A percentile compares a stretch with the other conserved stretches of the same genome.
Conservation (phyloP, 345 rosid genomes). For the Citrus australasica region DNA sequence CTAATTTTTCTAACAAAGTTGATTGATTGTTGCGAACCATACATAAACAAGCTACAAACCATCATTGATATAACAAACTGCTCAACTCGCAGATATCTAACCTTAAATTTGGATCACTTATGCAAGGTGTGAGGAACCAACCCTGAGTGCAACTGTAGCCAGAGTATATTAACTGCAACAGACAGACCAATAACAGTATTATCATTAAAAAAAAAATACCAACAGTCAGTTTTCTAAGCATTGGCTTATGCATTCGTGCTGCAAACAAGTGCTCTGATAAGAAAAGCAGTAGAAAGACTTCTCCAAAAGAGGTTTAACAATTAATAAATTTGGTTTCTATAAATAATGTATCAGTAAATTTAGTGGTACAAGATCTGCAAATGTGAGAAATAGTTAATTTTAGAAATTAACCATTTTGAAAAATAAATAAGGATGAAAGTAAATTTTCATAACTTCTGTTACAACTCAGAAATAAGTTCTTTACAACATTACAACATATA, state of each 20-base stretch:
- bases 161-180: conserved; percentile 81
- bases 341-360: neutral
- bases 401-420: neutral
- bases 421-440: neutral
- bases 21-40: neutral
- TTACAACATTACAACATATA: neutral
- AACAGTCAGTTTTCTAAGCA: neutral
- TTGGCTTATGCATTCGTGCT: neutral
- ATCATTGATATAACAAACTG: neutral
- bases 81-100: conserved; percentile 25
- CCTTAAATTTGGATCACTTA: conserved; percentile 82
- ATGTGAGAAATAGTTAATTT: neutral
- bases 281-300: neutral
- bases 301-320: neutral
- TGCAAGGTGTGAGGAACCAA: conserved; percentile 96
- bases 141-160: conserved; percentile 93
- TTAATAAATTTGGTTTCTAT: neutral
- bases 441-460: neutral
- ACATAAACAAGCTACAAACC: neutral
- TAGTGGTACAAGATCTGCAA: neutral
- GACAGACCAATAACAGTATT: conserved; percentile 6
- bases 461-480: neutral
- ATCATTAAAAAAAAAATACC: conserved; percentile 4
- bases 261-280: neutral
- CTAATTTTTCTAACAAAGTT: neutral